Evolutionary conservation across 2,329 filamentous ascomycete genomes (phyloP).

Genomic region (Hirsutella thompsonii): DNA sequence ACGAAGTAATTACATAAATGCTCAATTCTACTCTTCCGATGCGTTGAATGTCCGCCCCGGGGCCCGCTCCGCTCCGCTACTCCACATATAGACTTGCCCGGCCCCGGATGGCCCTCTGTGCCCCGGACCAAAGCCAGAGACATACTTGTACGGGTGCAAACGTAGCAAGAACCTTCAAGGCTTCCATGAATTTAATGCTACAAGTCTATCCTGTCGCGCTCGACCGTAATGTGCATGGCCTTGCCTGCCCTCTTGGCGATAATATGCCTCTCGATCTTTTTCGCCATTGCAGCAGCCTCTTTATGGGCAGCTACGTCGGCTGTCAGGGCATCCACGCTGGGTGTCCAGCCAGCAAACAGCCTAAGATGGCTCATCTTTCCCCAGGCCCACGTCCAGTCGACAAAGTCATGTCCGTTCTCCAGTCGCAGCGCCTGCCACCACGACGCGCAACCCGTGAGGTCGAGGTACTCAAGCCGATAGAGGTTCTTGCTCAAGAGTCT

Average conservation of each 20-base stretch:
- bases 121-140: too few relatives aligned
- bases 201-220: constrained; percentile 20
- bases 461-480: constrained; percentile 47
- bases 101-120: too few relatives aligned
- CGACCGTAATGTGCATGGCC: constrained; percentile 35
- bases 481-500: constrained; percentile 38
- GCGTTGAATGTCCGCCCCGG: too few relatives aligned
- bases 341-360: constrained; percentile 30
- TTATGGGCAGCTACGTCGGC: constrained; percentile 19
- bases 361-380: constrained; percentile 35
- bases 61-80: too few relatives aligned
- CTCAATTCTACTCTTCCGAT: too few relatives aligned
- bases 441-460: constrained; percentile 43
- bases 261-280: constrained; percentile 34
- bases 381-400: constrained; percentile 43
- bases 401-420: constrained; percentile 27
- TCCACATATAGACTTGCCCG: too few relatives aligned
- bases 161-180: neutral
- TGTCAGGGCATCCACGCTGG: constrained; percentile 18
- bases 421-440: constrained; percentile 39
- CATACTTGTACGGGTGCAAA: too few relatives aligned
- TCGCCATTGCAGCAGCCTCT: constrained; percentile 24
- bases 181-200: neutral
- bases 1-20: too few relatives aligned
- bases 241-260: constrained; percentile 30